Conservation (phyloP, 176 grass and related monocot genomes). For the maize (Zea mays) region Zm-B73-REFERENCE-NAM-5.0 NC_050104.1:150545501-150546000, state of each 20-base stretch:
- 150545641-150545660: conserved; percentile 90
- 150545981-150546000: conserved; percentile 19
- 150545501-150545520: not conserved
- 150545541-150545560: conserved; percentile 84
- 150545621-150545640: conserved; percentile 97
- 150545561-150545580: conserved; percentile 96
- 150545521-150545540: conserved; percentile 33
- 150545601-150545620: conserved; percentile 89
- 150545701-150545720: conserved; percentile 48
- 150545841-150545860: not conserved
- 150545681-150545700: conserved; percentile 86
- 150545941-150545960: not conserved
- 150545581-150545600: conserved; percentile 89
- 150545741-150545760: conserved; percentile 80
- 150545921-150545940: conserved; percentile 24
- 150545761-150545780: conserved; percentile 34
- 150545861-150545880: conserved; percentile 48
- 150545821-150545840: not conserved
- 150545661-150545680: conserved; percentile 88
- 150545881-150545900: not conserved
- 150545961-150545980: not conserved
- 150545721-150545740: conserved; percentile 51
- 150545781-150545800: not conserved
- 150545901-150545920: conserved; percentile 22
- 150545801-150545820: conserved; percentile 45